Base-by-base conservation (phyloP, 2,329 filamentous ascomycete genomes). In the Colletotrichum gigasporum region DNA sequence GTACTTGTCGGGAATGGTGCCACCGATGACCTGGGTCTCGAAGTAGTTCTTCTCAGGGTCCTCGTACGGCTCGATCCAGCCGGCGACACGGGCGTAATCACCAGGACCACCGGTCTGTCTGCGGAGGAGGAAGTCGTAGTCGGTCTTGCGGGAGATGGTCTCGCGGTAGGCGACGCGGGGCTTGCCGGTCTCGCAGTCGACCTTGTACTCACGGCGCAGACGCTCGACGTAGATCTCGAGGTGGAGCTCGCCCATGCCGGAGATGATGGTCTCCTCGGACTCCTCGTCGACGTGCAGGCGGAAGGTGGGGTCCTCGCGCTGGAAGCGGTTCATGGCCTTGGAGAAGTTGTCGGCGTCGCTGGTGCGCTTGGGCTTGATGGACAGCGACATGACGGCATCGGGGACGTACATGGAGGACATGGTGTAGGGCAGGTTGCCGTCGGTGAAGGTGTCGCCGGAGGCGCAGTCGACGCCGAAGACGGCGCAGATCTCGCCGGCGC, bases 321-420 rank as follows among this genome's bases (percentile, higher is more conserved):
- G 95, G 87, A 99, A 99, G 71, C 96, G 92, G 77, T 95, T 96
- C 90, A 99, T 98, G 70, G 96, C 96, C 82, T 99, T 99, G 75
- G 91, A 94, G 85, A 99, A 99, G 82, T 96, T 96, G 75, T 93
- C 89, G 63, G 91, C 90, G 73, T 99, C 95, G 77, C 93, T 96
- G 76, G 87, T 94, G 77, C 93, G 90, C 85, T 98, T 98, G 48
- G 96, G 96, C 79, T 93, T 94, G 84, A 99, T 98, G 20, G 94
- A 97, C 41, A 99, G 89, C 16, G 95, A 98, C 80, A 99, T 97
- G 82, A 99, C 96, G 28, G 96, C 93, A 76, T 99, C 96, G 8
- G 96, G 96, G 44, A 99, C 95, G 77, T 93, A 95, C 96, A 99
- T 99, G 71, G 94, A 97, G 45, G 92, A 91, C 94, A 99, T 98